Evolutionary conservation across 2,329 filamentous ascomycete genomes (phyloP).

Genomic region (Talaromyces sp.): DNA sequence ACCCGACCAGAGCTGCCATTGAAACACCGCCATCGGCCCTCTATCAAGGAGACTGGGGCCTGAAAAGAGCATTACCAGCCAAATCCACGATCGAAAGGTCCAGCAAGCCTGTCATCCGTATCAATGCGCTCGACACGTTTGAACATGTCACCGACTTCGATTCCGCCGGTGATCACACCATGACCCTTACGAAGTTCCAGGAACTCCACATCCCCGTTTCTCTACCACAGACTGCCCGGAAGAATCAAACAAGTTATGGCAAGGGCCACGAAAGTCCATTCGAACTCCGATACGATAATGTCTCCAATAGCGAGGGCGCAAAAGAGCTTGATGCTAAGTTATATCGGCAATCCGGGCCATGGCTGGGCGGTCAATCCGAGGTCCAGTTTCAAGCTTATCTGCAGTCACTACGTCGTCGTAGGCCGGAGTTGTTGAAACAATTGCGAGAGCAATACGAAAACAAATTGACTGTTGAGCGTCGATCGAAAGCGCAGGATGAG

Average conservation of each 20-base stretch:
- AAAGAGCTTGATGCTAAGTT: conserved; percentile 38
- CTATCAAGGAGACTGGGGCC: conserved; percentile 80
- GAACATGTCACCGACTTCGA: conserved; percentile 88
- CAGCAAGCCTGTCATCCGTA: conserved; percentile 67
- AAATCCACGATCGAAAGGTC: conserved; percentile 69
- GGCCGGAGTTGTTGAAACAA: conserved; percentile 37
- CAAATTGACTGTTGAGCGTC: conserved; percentile 34
- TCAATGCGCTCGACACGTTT: conserved; percentile 75
- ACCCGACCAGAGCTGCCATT: conserved; percentile 80
- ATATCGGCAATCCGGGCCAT: conserved; percentile 60
- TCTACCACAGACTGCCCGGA: conserved; percentile 31
- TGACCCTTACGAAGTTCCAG: conserved; percentile 80
- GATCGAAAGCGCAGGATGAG: conserved; percentile 40
- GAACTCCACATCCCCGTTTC: conserved; percentile 73
- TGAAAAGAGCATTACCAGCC: conserved; percentile 79
- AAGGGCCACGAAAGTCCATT: conserved; percentile 38
- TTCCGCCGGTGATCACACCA: conserved; percentile 74
- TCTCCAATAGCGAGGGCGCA: conserved; percentile 33
- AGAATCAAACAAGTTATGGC: background rate
- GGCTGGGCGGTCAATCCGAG: conserved; percentile 54
- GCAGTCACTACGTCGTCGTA: conserved; percentile 42
- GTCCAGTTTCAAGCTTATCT: conserved; percentile 55
- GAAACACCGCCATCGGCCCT: conserved; percentile 71
- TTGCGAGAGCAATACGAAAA: conserved; percentile 34
- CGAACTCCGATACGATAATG: conserved; percentile 45